Evolutionary conservation across 2,329 filamentous ascomycete genomes (phyloP).

Genomic region (Didymella lethalis): DNA sequence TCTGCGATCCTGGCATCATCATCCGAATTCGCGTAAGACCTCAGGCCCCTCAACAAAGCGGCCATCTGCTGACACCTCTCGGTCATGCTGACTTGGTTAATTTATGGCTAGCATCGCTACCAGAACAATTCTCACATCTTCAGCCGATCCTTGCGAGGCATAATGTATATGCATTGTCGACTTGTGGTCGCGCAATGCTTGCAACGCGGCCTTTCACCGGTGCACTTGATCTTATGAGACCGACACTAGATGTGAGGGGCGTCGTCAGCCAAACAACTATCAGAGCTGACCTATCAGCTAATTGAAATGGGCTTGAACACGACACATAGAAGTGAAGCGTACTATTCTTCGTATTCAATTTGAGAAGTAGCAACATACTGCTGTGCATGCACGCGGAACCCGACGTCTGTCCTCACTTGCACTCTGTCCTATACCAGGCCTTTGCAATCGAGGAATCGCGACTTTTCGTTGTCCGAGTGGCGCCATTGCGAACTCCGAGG

Average conservation of each 20-base stretch:
- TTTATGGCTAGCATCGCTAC: too few species aligned
- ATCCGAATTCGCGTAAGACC: constrained; percentile 27
- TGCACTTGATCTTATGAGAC: constrained; percentile 53
- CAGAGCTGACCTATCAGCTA: constrained; percentile 10
- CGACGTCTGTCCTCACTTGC: constrained; percentile 34
- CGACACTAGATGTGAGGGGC: constrained; percentile 42
- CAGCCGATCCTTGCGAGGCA: constrained; percentile 50
- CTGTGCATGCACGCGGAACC: constrained; percentile 42
- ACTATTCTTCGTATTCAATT: neutral
- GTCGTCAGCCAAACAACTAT: constrained; percentile 23
- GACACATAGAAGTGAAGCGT: neutral
- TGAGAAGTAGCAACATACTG: constrained; percentile 27
- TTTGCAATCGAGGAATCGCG: constrained; percentile 44
- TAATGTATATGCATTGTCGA: constrained; percentile 50
- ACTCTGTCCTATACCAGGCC: constrained; percentile 19
- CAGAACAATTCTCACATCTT: constrained; percentile 40
- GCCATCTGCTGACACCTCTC: constrained; percentile 43
- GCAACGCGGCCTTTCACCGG: constrained; percentile 48
- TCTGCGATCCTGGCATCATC: constrained; percentile 35
- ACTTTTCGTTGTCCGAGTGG: constrained; percentile 34
- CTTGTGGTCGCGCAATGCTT: constrained; percentile 47
- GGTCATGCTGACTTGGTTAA: constrained; percentile 38
- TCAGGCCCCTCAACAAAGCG: constrained; percentile 31
- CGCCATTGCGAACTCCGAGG: constrained; percentile 17
- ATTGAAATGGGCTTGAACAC: neutral